phyloP scores from a whole-genome alignment of 805 yeast species.

The Kazachstania africana region DNA sequence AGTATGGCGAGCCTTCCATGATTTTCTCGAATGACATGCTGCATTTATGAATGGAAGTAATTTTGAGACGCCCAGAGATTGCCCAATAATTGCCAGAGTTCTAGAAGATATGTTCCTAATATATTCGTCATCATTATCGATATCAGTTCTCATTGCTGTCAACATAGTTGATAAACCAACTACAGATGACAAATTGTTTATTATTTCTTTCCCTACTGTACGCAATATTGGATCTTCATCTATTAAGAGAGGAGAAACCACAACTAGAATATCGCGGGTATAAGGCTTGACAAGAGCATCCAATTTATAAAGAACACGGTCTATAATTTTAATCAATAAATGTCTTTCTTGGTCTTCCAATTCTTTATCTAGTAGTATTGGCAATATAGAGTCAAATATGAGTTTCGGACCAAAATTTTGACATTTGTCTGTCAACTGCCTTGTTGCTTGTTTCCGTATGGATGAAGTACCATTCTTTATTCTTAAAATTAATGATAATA shows the following conservation, averaged over 20 bases:
- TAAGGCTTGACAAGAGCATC: conserved; percentile 60
- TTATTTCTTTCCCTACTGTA: conserved; percentile 67
- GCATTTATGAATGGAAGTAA: conserved; percentile 74
- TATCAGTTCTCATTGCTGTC: conserved; percentile 67
- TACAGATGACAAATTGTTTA: conserved; percentile 62
- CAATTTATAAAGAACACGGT: conserved; percentile 53
- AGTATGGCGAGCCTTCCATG: conserved; percentile 76
- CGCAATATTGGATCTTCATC: conserved; percentile 72
- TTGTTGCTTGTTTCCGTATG: conserved; percentile 55
- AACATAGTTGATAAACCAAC: conserved; percentile 77
- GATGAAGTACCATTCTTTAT: conserved; percentile 70
- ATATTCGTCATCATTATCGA: conserved; percentile 73
- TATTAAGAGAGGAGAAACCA: conserved; percentile 64
- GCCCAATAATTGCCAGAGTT: conserved; percentile 74
- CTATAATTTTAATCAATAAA: conserved; percentile 63
- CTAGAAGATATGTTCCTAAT: conserved; percentile 67
- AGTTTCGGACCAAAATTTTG: conserved; percentile 55
- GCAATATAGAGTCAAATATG: conserved; percentile 60
- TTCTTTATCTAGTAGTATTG: conserved; percentile 58
- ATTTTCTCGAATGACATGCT: conserved; percentile 61
- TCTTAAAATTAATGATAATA: conserved; percentile 51
- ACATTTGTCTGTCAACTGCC: conserved; percentile 55
- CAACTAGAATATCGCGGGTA: conserved; percentile 59
- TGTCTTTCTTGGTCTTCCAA: conserved; percentile 79
- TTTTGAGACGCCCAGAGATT: conserved; percentile 60